Evolutionary conservation across 805 yeast genomes (phyloP).

Genomic region (Barnettozyma wickerhamii): DNA sequence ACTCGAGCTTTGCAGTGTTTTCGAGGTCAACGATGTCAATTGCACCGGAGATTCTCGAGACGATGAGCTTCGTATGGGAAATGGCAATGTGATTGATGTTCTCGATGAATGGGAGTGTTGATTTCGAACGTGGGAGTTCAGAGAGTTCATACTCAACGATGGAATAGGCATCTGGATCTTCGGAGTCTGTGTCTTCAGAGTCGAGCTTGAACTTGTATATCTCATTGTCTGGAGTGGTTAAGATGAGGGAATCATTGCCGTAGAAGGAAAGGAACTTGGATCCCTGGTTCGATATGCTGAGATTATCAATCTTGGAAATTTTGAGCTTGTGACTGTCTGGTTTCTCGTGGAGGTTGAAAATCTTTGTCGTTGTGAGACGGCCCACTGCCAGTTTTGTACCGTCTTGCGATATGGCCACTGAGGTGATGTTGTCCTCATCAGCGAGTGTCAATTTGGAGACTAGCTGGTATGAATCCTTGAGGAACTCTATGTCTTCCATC

Average conservation of each 20-base stretch:
- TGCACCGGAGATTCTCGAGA: constrained; percentile 62
- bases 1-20: constrained; percentile 20
- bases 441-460: constrained; percentile 61
- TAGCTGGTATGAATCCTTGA: constrained; percentile 43
- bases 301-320: constrained; percentile 49
- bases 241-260: constrained; percentile 40
- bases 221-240: constrained; percentile 62
- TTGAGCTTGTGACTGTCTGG: constrained; percentile 32
- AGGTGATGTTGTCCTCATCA: constrained; percentile 77
- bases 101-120: constrained; percentile 41
- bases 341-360: constrained; percentile 55
- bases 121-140: constrained; percentile 30
- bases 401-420: constrained; percentile 59
- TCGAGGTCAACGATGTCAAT: constrained; percentile 46
- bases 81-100: constrained; percentile 51
- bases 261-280: constrained; percentile 50
- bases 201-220: constrained; percentile 35
- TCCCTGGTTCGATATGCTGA: constrained; percentile 40
- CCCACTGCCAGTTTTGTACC: constrained; percentile 70
- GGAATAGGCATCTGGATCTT: constrained; percentile 7
- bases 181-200: constrained; percentile 26
- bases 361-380: constrained; percentile 59
- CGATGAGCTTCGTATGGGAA: constrained; percentile 43
- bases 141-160: constrained; percentile 35
- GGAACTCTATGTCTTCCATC: constrained; percentile 22